These are phyloP conservation scores for Nitzschia palea DNA, from an alignment of 108 stramenopile species.

Conservation along the genomic window DNA sequence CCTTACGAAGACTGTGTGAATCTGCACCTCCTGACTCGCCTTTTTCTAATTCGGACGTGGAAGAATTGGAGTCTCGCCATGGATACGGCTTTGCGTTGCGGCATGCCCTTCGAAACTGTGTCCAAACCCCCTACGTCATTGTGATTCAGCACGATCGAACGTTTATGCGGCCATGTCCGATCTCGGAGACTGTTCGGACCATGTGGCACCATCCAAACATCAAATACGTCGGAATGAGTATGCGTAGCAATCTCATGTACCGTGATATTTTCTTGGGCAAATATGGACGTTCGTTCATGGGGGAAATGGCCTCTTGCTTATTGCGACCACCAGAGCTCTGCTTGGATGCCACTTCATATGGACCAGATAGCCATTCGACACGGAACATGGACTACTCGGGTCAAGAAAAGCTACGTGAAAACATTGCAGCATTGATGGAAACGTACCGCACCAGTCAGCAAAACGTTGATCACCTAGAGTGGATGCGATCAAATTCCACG, in stretches of 20 bases:
- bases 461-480: conserved; percentile 42
- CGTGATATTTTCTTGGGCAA: conserved; percentile 68
- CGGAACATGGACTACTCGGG: conserved; percentile 34
- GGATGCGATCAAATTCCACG: conserved; percentile 35
- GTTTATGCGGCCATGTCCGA: conserved; percentile 77
- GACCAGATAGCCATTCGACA: conserved; percentile 52
- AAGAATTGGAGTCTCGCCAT: conserved; percentile 69
- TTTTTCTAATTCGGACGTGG: conserved; percentile 58
- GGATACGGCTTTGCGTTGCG: conserved; percentile 89
- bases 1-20: conserved; percentile 46
- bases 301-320: conserved; percentile 51
- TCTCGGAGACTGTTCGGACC: conserved; percentile 49
- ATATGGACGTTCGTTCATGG: conserved; percentile 57
- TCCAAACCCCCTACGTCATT: conserved; percentile 76
- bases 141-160: conserved; percentile 92
- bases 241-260: conserved; percentile 78
- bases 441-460: conserved; percentile 57
- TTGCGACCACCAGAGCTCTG: conserved; percentile 63
- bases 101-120: conserved; percentile 57
- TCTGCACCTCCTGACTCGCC: conserved; percentile 29
- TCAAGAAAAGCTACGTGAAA: conserved; percentile 39
- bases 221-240: conserved; percentile 82
- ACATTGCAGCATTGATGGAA: conserved; percentile 37
- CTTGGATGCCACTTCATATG: conserved; percentile 50
- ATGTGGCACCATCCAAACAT: conserved; percentile 57